Evolutionary conservation across 352 stramenopile species (phyloP), one percentile per base, ranked within the genome.

Genomic region (Pythium volutum): DNA sequence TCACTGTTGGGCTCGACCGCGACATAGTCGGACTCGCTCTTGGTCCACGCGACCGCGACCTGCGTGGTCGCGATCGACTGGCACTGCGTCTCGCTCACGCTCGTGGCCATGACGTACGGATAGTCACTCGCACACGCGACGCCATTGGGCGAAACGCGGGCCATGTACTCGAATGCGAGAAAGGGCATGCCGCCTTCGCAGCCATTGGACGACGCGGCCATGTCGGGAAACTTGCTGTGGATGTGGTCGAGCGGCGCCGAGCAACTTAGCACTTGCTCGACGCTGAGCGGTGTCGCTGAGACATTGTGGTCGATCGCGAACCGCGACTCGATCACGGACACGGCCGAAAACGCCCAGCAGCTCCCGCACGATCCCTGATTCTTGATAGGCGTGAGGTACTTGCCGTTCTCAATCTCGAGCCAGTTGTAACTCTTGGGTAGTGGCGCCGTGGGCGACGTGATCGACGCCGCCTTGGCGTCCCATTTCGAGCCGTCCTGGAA

Each of bases 301-400:
- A 88, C 67, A n/a, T 91, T 75, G 22, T 88, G 71, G 29, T 81
- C 75, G 69, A 95, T 95, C n/a, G 86, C 86, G 56, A 75, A 84
- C 25, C 81, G 79, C 22, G 77, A 89, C 62, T 95, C 86, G 47
- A 92, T 73, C 12, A 79, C 81, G 3, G 81, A 78, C 1, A 92
- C 73, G 23, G 79, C 85, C n/a, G 82, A 84, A 63, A 98, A 98
- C 9, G 93, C 93, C 93, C 93, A 98, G 70, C 93, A 98, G 55
- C 87, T 96, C 10, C 93, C 93, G 56, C 93, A 98, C 29, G 84
- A 93, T 26, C 89, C 90, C 59, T 98, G 92, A 62, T 97, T 96
- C 76, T 97, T 97, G 36, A 98, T 82, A 8, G 91, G 81, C 31
- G 88, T 97, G 80, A 92, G 52, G 63, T 89, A 95, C 66, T 91